Conservation (phyloP, 345 rosid species). For the Linum tenue region DNA sequence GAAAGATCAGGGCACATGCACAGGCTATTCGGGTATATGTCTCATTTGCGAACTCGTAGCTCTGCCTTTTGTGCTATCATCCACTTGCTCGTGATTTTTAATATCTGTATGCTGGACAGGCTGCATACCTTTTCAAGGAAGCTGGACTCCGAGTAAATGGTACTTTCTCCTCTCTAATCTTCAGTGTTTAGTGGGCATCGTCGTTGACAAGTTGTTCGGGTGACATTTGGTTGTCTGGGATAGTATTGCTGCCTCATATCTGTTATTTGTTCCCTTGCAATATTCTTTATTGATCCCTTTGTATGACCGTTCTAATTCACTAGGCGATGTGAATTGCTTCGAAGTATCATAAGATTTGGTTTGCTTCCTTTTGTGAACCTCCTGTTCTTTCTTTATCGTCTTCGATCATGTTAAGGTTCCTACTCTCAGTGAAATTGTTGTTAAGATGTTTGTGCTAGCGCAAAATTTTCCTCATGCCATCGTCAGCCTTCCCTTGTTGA, state of each 20-base stretch:
- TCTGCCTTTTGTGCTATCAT: not conserved
- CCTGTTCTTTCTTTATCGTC: no score
- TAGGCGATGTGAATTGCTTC: not conserved
- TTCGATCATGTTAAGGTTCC: no score
- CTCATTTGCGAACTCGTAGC: not conserved
- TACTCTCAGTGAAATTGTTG: not conserved
- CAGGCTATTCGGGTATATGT: constrained; percentile 4
- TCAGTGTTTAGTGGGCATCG: not conserved
- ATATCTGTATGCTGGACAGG: constrained; percentile 12
- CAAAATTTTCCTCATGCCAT: no score
- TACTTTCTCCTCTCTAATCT: not conserved
- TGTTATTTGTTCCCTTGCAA: no score
- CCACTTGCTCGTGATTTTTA: not conserved
- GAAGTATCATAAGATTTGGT: no score
- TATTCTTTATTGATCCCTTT: no score
- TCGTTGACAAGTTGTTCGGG: not conserved
- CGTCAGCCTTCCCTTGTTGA: no score
- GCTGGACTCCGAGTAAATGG: constrained; percentile 19
- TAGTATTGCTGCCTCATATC: no score
- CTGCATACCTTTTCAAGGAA: constrained; percentile 22
- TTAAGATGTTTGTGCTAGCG: no score
- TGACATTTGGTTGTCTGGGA: not conserved
- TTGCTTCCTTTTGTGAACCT: no score
- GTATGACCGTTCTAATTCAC: not conserved
- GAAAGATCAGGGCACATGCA: constrained; percentile 8